Evolutionary conservation across 805 yeast species (phyloP).

Genomic region (Tetrapisispora namnaoensis): DNA sequence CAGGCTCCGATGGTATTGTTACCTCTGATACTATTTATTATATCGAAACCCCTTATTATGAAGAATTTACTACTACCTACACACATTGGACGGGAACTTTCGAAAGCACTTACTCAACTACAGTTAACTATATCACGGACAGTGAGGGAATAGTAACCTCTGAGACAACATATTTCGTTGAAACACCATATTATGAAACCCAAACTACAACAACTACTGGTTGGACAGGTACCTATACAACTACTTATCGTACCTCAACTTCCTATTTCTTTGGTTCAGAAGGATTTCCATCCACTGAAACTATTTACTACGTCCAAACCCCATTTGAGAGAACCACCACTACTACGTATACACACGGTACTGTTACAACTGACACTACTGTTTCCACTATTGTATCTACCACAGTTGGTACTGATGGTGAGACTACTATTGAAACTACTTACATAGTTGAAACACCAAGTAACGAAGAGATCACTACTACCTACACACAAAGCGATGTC

Average conservation of each 20-base stretch:
- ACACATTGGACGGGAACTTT: not conserved
- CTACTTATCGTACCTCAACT: not conserved
- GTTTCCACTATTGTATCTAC: conserved; percentile 1
- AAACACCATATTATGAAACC: not conserved
- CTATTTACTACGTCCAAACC: conserved; percentile 1
- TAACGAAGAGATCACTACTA: not conserved
- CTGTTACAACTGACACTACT: not conserved
- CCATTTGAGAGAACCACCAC: not conserved
- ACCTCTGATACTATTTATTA: conserved; percentile 1
- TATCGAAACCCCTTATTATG: conserved; percentile 5
- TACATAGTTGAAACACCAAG: conserved; percentile 1
- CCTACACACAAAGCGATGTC: not conserved
- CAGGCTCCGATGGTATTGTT: not conserved
- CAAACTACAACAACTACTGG: not conserved
- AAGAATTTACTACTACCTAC: not conserved
- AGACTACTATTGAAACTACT: conserved; percentile 1
- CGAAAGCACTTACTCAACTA: not conserved
- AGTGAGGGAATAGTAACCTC: not conserved
- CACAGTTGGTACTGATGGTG: conserved; percentile 2
- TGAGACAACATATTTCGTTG: conserved; percentile 2
- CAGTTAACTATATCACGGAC: not conserved
- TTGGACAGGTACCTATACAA: conserved; percentile 2
- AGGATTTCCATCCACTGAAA: conserved; percentile 1
- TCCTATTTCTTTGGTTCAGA: not conserved
- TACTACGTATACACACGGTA: conserved; percentile 1